These are phyloP conservation scores for Bisporella sp. DNA, from an alignment of 2,329 filamentous ascomycete species.

Conservation along the genomic window DNA sequence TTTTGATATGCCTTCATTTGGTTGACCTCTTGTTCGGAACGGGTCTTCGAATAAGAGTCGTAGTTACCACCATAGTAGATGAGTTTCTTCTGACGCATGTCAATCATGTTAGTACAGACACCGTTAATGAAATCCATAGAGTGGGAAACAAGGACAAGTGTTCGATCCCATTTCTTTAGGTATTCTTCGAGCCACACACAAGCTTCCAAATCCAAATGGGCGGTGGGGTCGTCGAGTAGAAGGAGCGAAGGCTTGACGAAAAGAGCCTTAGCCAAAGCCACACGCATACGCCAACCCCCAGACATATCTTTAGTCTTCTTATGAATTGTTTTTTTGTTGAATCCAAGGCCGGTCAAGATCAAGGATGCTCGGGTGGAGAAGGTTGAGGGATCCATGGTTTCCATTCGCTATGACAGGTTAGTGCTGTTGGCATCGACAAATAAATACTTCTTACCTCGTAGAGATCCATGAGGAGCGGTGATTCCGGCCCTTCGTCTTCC, in stretches of 20 bases:
- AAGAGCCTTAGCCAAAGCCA: constrained; percentile 91
- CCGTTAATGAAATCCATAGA: constrained; percentile 99
- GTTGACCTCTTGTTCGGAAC: constrained; percentile 90
- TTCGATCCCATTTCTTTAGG: constrained; percentile 98
- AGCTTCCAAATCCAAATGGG: constrained; percentile 97
- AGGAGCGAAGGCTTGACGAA: constrained; percentile 97
- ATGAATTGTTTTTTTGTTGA: constrained; percentile 96
- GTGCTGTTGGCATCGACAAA: constrained; percentile 1
- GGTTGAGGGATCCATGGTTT: constrained; percentile 96
- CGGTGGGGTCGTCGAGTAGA: constrained; percentile 94
- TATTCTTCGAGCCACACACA: constrained; percentile 99
- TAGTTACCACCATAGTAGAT: constrained; percentile 99
- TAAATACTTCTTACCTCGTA: constrained; percentile 68
- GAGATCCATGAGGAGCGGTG: constrained; percentile 81
- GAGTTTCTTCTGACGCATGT: constrained; percentile 86
- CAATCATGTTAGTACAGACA: constrained; percentile 97
- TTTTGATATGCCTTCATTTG: constrained; percentile 99
- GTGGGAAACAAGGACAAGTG: constrained; percentile 92
- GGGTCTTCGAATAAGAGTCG: constrained; percentile 95
- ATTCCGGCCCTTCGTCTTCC: constrained; percentile 88
- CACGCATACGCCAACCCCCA: constrained; percentile 99
- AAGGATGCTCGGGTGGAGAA: constrained; percentile 93
- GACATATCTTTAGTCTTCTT: constrained; percentile 99
- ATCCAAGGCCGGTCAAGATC: constrained; percentile 96
- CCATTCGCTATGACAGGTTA: constrained; percentile 66